These are phyloP conservation scores for Sclerotinia spermophila DNA, from an alignment of 2,329 filamentous ascomycete genomes.

Conservation along the genomic window DNA sequence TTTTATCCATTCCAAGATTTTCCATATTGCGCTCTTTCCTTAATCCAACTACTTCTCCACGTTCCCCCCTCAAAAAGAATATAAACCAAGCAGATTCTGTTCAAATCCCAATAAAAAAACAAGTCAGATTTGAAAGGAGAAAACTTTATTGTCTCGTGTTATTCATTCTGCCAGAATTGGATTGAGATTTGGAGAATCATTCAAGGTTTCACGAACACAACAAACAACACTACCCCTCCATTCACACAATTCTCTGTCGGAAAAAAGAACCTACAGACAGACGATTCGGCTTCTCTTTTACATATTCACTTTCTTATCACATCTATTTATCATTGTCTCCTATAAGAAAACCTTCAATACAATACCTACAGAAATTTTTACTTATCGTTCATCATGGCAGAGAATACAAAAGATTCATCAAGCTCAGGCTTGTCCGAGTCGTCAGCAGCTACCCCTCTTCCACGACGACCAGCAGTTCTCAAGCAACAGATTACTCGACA, in stretches of 20 bases:
- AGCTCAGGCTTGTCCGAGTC: conserved; percentile 8
- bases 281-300: not conserved
- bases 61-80: not conserved
- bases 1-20: not conserved
- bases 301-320: not conserved
- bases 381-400: conserved; percentile 18
- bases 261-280: not conserved
- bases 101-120: not conserved
- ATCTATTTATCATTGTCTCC: not conserved
- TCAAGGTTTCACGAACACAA: not conserved
- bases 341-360: not conserved
- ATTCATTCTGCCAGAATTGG: not conserved
- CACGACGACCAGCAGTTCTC: conserved; percentile 2
- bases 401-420: conserved; percentile 6
- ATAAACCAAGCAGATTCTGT: not conserved
- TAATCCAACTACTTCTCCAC: not conserved
- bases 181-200: not conserved
- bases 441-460: not conserved
- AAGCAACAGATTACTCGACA: conserved; percentile 29
- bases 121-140: not conserved
- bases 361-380: not conserved
- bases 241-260: not conserved
- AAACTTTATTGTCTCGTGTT: not conserved
- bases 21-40: not conserved
- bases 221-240: not conserved